Evolutionary conservation across 2,329 filamentous ascomycete species (phyloP).

Genomic region (Calonectria crousiana): DNA sequence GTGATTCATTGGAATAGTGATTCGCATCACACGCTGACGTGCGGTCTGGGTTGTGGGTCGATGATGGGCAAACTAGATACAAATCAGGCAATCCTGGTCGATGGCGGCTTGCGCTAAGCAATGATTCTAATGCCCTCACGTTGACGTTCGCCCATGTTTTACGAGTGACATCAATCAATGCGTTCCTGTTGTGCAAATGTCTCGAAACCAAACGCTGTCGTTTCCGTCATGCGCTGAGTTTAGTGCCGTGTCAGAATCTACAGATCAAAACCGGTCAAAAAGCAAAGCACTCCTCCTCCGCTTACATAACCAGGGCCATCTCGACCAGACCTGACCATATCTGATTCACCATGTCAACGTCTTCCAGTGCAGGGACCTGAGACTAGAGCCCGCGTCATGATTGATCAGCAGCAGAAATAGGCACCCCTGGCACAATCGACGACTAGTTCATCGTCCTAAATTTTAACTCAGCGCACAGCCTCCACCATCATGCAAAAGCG

Average conservation of each 20-base stretch:
- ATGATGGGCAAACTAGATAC: neutral
- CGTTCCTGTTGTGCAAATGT: neutral
- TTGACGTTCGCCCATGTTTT: neutral
- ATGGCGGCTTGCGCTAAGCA: neutral
- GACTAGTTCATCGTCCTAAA: neutral
- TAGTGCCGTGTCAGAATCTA: neutral
- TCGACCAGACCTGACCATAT: too few species aligned
- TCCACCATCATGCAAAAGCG: neutral
- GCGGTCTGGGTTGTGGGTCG: neutral
- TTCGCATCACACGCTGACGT: neutral
- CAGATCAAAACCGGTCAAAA: neutral
- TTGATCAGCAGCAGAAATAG: neutral
- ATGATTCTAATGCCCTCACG: neutral
- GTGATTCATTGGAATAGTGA: too few species aligned
- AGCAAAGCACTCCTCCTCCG: too few species aligned
- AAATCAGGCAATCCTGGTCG: constrained; percentile 1
- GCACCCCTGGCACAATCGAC: neutral
- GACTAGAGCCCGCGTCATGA: neutral
- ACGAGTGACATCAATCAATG: neutral
- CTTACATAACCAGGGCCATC: too few species aligned
- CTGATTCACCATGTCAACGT: neutral
- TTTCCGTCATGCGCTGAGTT: neutral
- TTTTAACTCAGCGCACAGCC: neutral
- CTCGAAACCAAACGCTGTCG: neutral
- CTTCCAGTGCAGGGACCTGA: neutral